Evolutionary conservation across 1,284 basidiomycete genomes (phyloP), one percentile per base, ranked within the genome.

Genomic region (Ceratobasidium sp.): DNA sequence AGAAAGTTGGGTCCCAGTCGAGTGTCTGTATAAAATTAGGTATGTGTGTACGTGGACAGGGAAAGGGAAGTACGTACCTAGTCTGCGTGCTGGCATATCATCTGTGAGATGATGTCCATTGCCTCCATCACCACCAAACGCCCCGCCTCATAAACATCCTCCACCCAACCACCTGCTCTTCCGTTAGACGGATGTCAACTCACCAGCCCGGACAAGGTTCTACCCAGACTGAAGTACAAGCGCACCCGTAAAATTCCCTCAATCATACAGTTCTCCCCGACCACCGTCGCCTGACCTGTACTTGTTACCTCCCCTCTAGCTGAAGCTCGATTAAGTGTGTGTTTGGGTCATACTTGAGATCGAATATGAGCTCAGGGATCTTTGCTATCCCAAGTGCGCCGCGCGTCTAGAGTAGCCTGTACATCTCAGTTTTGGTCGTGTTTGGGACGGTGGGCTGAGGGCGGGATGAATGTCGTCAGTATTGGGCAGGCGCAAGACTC

Each of bases 161-260:
- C 46, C 17, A 75, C 71, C 71, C 61, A 75, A 13, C 65, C 71
- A 20, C 61, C 71, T 10, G 44, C 61, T 23, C 61, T 38, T 28
- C 61, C 59, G 20, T 65, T 65, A 48, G 65, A 75, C 71, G 71
- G 71, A 65, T 75, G 71, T 28, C 71, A 46, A 42, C 64, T 75
- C 28, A 75, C 59, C 2, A 75, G 20, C n/a, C n/a, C 61, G 46
- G 1, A 75, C 61, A 65, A 75, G 65, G 17, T 64, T 28, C 26
- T 75, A 56, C 4, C 71, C 61, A 33, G 61, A 61, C 50, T 48
- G 48, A 56, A 75, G 33, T 33, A 2, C 33, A 4, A 75, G 71
- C 71, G 71, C 33, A 59, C 48, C 15, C 38, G 61, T 33, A 33
- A 33, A 33, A 33, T 33, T 33, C 26, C 15, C 61, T 13, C 61